Conservation (phyloP, 2,329 filamentous ascomycete genomes). For the Blastomyces silverae region DNA sequence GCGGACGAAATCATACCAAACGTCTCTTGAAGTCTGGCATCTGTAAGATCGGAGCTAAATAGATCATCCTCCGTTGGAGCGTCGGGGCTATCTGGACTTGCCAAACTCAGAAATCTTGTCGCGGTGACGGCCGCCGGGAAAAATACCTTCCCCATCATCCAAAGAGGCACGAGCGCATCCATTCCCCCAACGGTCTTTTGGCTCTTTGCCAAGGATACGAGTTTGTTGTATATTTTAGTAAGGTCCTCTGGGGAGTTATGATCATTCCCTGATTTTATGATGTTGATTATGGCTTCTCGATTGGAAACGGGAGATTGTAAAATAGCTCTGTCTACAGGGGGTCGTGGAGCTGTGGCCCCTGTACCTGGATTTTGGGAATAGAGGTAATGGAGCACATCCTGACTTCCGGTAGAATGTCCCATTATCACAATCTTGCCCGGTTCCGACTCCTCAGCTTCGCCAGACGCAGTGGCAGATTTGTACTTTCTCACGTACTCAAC, state of each 20-base stretch:
- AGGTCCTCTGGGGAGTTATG: constrained; percentile 18
- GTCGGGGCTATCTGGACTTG: constrained; percentile 46
- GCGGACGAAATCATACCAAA: constrained; percentile 51
- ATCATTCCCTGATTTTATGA: constrained; percentile 22
- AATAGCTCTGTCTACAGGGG: constrained; percentile 63
- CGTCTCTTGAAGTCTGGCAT: constrained; percentile 51
- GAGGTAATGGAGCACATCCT: constrained; percentile 62
- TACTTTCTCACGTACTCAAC: constrained; percentile 46
- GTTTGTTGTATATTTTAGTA: constrained; percentile 29
- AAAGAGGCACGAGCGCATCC: constrained; percentile 32
- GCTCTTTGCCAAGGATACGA: constrained; percentile 31
- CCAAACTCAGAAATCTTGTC: constrained; percentile 52
- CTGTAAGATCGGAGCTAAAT: constrained; percentile 71
- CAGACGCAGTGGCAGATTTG: constrained; percentile 23
- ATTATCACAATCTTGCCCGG: constrained; percentile 56
- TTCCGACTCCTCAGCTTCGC: not conserved
- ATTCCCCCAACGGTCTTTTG: constrained; percentile 22
- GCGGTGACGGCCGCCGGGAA: constrained; percentile 47
- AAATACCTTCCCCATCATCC: constrained; percentile 31
- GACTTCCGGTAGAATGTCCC: constrained; percentile 63
- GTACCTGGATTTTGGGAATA: constrained; percentile 38
- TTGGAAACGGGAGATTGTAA: constrained; percentile 76
- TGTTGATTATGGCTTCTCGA: constrained; percentile 52
- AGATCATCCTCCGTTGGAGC: constrained; percentile 71
- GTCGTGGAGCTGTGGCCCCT: constrained; percentile 32